Evolutionary conservation across 2,329 filamentous ascomycete genomes (phyloP), one percentile per base, ranked within the genome.

Genomic region (Tolypocladium amazonense): DNA sequence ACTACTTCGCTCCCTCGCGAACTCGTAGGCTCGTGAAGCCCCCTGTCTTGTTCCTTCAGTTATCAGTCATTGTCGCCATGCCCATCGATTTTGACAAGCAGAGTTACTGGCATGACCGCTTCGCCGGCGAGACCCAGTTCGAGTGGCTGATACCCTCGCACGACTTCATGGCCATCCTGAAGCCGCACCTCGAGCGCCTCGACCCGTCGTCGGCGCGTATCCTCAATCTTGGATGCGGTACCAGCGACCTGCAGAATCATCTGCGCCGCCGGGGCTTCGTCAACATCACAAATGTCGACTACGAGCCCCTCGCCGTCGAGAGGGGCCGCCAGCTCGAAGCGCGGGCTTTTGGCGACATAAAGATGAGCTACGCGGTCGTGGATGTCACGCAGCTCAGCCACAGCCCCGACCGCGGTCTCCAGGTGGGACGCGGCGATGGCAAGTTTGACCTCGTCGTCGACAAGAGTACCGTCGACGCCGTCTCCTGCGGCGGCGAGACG

Each of bases 101-200:
- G 64, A 75, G 72, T 62, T 81, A 81, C 66, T 81, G 79, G 79
- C 76, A 72, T 58, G 61, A 73, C 7, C 76, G 79, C 33, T 81
- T 81, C 70, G 60, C 68, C 20, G 69, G 69, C 18, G 79, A 81
- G 64, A 71, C 68, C 7, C 65, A 72, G 12, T 81, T 80, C 60
- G 79, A 81, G 64, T 81, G 79, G 79, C 72, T 81, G 20, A 62
- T 73, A 18, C 62, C 75, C 2, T 80, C 79, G 0, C 61, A 67
- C 0, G 69, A 71, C 15, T 79, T 81, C 62, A 67, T 78, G 60
- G 61, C 66, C 35, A 65, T 78, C 58, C 58, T 79, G 37, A 67
- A 73, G 35, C 76, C 77, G 0, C 62, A 74, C 41, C 71, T 81
- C 4, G 58, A 62, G 9, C 58, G 39, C 0, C 64, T 76, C 18